Base-by-base conservation (phyloP, 768 basidiomycete species). In the Lentinula aciculospora region DNA sequence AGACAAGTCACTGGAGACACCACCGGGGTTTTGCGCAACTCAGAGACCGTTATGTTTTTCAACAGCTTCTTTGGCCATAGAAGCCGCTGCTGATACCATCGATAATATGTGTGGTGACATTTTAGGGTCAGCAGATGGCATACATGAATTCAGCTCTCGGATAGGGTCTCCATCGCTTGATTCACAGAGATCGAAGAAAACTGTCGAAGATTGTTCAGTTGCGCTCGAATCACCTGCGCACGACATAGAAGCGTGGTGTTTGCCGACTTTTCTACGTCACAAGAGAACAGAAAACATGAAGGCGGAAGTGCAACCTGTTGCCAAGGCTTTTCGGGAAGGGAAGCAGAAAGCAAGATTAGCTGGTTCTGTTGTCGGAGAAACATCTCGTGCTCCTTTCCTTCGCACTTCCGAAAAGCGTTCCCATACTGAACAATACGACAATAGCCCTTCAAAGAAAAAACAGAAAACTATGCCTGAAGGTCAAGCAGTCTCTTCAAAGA, bases 241-340 rank as follows among this genome's bases (percentile, higher is more conserved):
- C 25, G 56, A 57, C n/a, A 1, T 32, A 15, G 29, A 57, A 15
- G 56, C 56, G 25, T 57, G 56, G 56, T 25, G 17, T 19, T 12
- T 32, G 23, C 58, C 53, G 15, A 55, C 19, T 39, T 47, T 55
- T 25, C 23, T 59, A 36, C 58, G 48, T 46, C 58, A 21, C 31
- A 42, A 58, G 15, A 25, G 40, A 29, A 28, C 17, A 10, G 54
- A n/a, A 56, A 28, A 44, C 54, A 56, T n/a, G 31, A 42, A 31
- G 32, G 28, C 17, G 29, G 32, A 34, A 10, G 3, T 21, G 31
- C n/a, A 34, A 23, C 19, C 7, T 34, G 15, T 13, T 50, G 19
- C 13, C n/a, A 50, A 31, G 19, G 36, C 9, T 36, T 7, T 17
- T 8, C 12, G 12, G 7, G 49, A 21, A 23, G 32, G 1, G 12